Evolutionary conservation across 495 filamentous ascomycete species (phyloP), one percentile per base, ranked within the genome.

Genomic region (Aspergillus nidulans): DNA sequence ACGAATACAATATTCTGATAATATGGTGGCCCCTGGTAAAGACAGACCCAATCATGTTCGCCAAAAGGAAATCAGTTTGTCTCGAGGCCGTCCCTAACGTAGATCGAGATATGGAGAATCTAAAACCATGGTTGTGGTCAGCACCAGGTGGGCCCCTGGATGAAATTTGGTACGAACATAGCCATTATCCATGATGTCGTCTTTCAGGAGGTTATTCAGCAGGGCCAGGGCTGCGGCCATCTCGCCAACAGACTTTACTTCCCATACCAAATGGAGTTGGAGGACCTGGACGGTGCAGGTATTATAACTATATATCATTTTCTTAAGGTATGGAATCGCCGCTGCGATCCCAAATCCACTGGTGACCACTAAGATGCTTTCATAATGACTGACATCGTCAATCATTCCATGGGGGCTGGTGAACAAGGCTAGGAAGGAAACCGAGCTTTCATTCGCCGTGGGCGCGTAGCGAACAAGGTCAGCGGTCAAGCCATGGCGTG

Each of bases 221-320:
- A 62, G 49, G 36, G 26, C n/a, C 44, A 23, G 23, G 30, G 50
- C 56, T 13, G 26, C 38, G 10, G 28, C 53, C 13, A 60, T 60
- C 49, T 28, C n/a, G 12, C 36, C 42, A 20, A 60, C 55, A 39
- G 58, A 45, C 36, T 65, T 41, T 30, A 74, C 30, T 36, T 72
- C 56, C 65, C 59, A 73, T 8, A 75, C 61, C n/a, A 75, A 42
- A 60, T 68, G 57, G 15, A 72, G 53, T 36, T 63, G 60, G 18
- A 57, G 58, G 42, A 59, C 55, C 15, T 57, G 41, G 12, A 49
- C 52, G 19, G 65, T 55, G 30, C 28, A 66, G 24, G 53, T 63
- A 28, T 71, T 66, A 42, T 66, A 71, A 5, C 64, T 55, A 49
- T 65, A 51, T 28, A 73, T 62, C 7, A 68, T 52, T 41, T 71